Base-by-base conservation (phyloP, 192 early-diverging fungal genomes). In the Podila clonocystis region DNA sequence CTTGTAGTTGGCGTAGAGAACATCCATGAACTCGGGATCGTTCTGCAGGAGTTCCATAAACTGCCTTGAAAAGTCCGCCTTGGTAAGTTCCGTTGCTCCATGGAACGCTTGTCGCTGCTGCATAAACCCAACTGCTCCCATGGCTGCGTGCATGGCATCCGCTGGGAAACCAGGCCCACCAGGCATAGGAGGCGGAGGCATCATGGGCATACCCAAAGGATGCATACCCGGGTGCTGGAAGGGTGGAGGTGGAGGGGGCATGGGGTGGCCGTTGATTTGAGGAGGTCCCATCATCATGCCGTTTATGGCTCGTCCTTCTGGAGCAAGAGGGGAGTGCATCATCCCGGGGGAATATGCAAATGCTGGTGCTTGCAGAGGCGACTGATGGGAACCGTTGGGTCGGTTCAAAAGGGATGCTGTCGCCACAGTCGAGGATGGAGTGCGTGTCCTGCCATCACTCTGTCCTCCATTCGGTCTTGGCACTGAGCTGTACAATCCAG, bases 1-100 rank as follows among this genome's bases (percentile, higher is more conserved):
- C 22, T 59, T 65, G 45, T 86, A 86, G 58, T 75, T 82, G 15
- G 82, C 41, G 62, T 87, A 87, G 19, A 87, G 66, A n/a, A 80
- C 68, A 70, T 87, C 85, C 70, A 84, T 80, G 34, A 87, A 85
- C 55, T 77, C 68, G 31, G 83, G 83, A 50, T 87, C 85, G 52
- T 59, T 80, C 70, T 88, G 85, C 9, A 88, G 48, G 6, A 88
- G 61, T 1, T 70, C 79, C 60, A 84, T 31, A 38, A 86, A 85
- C 52, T 85, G 85, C 36, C 85, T 84, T 41, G 84, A 71, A 68
- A 88, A 88, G 36, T 88, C 84, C 11, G 83, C 73, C 38, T 88
- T 88, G 49, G 87, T 82, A 34, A 88, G 17, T 9, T 82, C 65
- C 13, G 72, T 67, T 3, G 29, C 17, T 65, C 65, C 71, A 29